A percentile compares a stretch with the other conserved stretches of the same genome.
Conservation (phyloP, 495 filamentous ascomycete genomes). For the Penicillium crystallinum region DNA sequence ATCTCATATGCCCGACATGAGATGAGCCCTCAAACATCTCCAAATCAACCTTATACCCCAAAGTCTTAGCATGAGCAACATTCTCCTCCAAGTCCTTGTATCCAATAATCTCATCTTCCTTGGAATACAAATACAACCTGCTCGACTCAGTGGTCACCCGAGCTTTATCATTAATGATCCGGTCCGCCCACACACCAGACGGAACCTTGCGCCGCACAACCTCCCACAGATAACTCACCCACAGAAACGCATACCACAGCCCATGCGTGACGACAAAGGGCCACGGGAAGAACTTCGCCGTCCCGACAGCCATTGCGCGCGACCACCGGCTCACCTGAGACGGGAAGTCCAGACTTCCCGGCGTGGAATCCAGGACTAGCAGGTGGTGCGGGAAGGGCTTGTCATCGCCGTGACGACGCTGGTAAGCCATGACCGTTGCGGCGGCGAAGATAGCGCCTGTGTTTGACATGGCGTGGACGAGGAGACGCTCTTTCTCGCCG, state of each 20-base stretch:
- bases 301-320: conserved; percentile 47
- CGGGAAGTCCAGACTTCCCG: conserved; percentile 42
- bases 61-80: conserved; percentile 35
- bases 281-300: conserved; percentile 43
- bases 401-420: conserved; percentile 26
- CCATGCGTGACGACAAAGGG: conserved; percentile 43
- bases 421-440: conserved; percentile 44
- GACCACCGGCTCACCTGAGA: conserved; percentile 47
- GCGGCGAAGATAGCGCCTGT: conserved; percentile 47
- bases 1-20: conserved; percentile 52
- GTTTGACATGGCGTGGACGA: conserved; percentile 50
- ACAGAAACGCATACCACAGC: conserved; percentile 36
- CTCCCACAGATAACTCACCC: conserved; percentile 14
- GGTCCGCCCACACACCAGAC: conserved; percentile 19
- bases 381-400: conserved; percentile 41
- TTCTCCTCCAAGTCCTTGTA: conserved; percentile 50
- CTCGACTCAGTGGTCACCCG: conserved; percentile 10
- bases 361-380: conserved; percentile 48
- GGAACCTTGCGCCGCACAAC: conserved; percentile 12
- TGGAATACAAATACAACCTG: conserved; percentile 48
- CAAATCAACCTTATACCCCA: conserved; percentile 37
- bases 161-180: conserved; percentile 20
- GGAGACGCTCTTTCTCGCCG: conserved; percentile 25
- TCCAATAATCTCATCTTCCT: conserved; percentile 50
- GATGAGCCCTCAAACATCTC: conserved; percentile 49